Percentiles rank a stretch among this genome's conserved stretches.
Conservation (phyloP, 331 rosid species). For the Cucumis variabilis region DNA sequence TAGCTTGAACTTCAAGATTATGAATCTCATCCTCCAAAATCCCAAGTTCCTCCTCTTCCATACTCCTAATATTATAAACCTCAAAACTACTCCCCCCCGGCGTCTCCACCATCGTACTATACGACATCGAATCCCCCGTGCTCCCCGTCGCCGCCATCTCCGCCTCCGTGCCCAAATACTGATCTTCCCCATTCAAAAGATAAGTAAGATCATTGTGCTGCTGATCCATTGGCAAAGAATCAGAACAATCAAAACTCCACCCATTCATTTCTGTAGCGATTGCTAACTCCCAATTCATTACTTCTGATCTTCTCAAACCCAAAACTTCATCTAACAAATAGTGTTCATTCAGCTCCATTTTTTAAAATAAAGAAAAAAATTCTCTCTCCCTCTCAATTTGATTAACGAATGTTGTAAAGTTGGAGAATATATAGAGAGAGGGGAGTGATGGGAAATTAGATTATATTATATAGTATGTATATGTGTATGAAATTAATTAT, state of each 20-base stretch:
- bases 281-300: conserved; percentile 30
- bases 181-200: conserved; percentile 45
- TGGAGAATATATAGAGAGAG: conserved; percentile 14
- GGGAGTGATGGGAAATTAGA: not conserved
- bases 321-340: conserved; percentile 75
- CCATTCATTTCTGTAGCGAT: not conserved
- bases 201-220: conserved; percentile 33
- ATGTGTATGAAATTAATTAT: not conserved
- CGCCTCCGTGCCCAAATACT: conserved; percentile 44
- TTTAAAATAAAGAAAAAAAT: not conserved
- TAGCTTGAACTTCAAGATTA: conserved; percentile 61
- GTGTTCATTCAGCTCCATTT: conserved; percentile 51
- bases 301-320: conserved; percentile 63
- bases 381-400: not conserved
- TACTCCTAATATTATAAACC: conserved; percentile 39
- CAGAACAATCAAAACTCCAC: conserved; percentile 33
- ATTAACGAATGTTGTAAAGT: not conserved
- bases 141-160: conserved; percentile 33
- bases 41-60: conserved; percentile 74
- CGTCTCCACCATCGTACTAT: conserved; percentile 20
- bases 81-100: conserved; percentile 46
- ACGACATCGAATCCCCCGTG: conserved; percentile 40
- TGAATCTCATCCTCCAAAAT: conserved; percentile 70
- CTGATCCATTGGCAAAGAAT: not conserved
- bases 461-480: too few relatives aligned